Evolutionary conservation across 805 yeast genomes (phyloP).

Genomic region (Wickerhamiella azymoides): DNA sequence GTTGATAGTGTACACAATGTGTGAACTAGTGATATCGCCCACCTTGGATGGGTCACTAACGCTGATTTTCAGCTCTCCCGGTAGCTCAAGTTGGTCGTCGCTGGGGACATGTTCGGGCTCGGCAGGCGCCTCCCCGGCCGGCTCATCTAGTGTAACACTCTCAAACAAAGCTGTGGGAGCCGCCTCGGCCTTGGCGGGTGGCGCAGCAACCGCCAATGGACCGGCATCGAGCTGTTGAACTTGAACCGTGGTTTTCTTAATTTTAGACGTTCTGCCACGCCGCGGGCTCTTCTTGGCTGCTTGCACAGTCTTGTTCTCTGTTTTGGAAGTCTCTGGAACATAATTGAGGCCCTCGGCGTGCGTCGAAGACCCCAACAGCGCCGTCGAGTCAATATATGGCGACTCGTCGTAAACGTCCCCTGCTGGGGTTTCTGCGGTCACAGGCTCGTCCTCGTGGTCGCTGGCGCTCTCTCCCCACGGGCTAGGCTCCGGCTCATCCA

Average conservation of each 20-base stretch:
- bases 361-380: constrained; percentile 2
- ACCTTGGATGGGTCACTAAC: constrained; percentile 88
- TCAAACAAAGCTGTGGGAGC: background rate
- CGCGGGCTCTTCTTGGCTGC: background rate
- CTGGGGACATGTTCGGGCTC: background rate
- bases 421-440: background rate
- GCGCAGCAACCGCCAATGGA: background rate
- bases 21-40: constrained; percentile 79
- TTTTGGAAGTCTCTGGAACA: background rate
- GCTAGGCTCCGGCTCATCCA: constrained; percentile 3
- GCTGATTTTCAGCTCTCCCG: constrained; percentile 30
- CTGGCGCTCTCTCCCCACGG: constrained; percentile 6
- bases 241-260: background rate
- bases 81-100: background rate
- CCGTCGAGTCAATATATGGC: constrained; percentile 1
- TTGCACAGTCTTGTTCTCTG: background rate
- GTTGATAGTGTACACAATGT: constrained; percentile 71
- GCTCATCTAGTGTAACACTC: constrained; percentile 1
- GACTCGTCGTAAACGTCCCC: background rate
- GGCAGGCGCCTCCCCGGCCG: background rate
- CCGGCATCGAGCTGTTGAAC: constrained; percentile 3
- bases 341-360: constrained; percentile 2
- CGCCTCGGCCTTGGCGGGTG: background rate
- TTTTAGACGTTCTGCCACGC: constrained; percentile 4
- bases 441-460: constrained; percentile 1